Base-by-base conservation (phyloP, 352 stramenopile species). In the Chrysophaeum taylorii region DNA sequence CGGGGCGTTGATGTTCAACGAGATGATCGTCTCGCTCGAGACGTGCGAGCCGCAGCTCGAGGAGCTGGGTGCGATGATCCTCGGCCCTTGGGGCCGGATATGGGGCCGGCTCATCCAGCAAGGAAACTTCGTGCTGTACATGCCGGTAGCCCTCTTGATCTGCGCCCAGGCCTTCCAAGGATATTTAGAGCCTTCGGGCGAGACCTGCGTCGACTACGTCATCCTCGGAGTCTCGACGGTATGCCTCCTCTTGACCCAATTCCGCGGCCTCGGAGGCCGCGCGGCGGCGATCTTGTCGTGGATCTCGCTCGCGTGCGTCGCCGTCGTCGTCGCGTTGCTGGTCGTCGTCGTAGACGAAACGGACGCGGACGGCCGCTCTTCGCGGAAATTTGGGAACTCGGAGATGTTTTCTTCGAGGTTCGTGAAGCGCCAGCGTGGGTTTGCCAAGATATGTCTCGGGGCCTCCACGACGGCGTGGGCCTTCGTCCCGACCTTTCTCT, bases 71-170 rank as follows among this genome's bases (percentile, higher is more conserved):
- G n/a, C 25, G 60, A 67, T 25, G 23, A 29, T 67, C 14, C 9
- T 37, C 37, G 60, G 60, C 31, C 29, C 14, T 43, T 53, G 37
- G 14, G 60, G 60, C 14, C 33, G 35, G 31, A 43, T 62, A 23
- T 36, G 43, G 25, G 60, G 60, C 7, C 12, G 25, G 12, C 33
- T 38, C 12, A 29, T 67, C 7, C 60, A 67, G 60, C 60, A 39
- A 38, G 60, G 60, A 15, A 67, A 67, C n/a, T 67, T 67, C n/a
- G 37, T 67, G 14, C n/a, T 67, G 14, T 67, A 67, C 60, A 21
- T 67, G 23, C 60, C 60, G 15, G 60, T 67, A 27, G 60, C 60
- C 23, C 29, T 67, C 12, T 29, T 67, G 14, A 25, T 21, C 23
- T 21, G 25, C 29, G 60, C 60, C 23, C 25, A 67, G 15, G 60